Conservation (phyloP, 768 basidiomycete species). For the Leccinum barrowsii region DNA sequence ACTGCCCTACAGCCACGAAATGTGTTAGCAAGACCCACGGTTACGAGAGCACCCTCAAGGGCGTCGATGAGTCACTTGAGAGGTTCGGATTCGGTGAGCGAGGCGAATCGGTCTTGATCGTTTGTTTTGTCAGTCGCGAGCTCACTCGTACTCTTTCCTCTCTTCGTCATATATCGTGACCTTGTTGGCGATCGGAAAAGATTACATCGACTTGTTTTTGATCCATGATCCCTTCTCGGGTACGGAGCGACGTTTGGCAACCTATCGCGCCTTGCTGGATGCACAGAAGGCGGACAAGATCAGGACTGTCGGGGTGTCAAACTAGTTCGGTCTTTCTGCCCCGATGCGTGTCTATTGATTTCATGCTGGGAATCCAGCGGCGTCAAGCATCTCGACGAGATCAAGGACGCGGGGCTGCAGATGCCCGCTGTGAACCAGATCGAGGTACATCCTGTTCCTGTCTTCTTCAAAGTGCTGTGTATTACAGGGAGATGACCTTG, state of each 20-base stretch:
- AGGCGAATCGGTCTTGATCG: background rate
- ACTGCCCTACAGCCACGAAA: slow-evolving; percentile 53
- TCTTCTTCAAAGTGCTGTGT: background rate
- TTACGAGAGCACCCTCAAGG: slow-evolving; percentile 55
- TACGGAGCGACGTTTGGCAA: slow-evolving; percentile 57
- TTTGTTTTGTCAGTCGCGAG: background rate
- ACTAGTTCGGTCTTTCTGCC: slow-evolving; percentile 53
- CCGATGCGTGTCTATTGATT: background rate
- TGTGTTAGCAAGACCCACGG: slow-evolving; percentile 54
- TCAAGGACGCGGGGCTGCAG: slow-evolving; percentile 55
- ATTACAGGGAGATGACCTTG: background rate
- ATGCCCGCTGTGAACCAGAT: slow-evolving; percentile 78
- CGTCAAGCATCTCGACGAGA: slow-evolving; percentile 72
- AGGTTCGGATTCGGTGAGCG: slow-evolving; percentile 54
- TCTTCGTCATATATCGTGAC: background rate
- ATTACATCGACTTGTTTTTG: slow-evolving; percentile 70
- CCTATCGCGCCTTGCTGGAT: slow-evolving; percentile 67
- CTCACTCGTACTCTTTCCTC: background rate
- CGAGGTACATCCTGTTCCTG: slow-evolving; percentile 46
- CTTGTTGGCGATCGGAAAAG: slow-evolving; percentile 27
- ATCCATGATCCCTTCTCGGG: slow-evolving; percentile 76
- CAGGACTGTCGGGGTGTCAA: slow-evolving; percentile 72
- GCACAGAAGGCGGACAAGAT: slow-evolving; percentile 62
- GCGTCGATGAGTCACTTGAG: slow-evolving; percentile 57
- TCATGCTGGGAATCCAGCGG: slow-evolving; percentile 37